Percentiles rank a stretch among this genome's conserved stretches.
Conservation (phyloP, 225 moss, liverwort and hornwort species). For the Ulota crispa region DNA sequence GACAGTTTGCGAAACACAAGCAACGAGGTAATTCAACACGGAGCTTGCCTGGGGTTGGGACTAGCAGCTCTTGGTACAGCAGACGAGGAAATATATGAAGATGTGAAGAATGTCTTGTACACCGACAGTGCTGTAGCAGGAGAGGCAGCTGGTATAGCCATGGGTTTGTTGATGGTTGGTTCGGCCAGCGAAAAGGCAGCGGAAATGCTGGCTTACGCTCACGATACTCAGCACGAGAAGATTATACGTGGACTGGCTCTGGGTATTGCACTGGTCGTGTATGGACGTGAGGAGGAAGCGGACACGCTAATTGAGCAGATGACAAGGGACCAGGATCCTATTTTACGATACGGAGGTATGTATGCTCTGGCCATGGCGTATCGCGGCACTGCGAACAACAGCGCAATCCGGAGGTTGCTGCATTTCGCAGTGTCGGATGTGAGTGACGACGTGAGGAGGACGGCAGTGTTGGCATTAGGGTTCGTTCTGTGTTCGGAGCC, state of each 20-base stretch:
- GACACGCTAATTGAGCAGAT: slow-evolving; percentile 91
- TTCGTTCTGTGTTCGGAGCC: slow-evolving; percentile 93
- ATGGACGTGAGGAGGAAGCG: slow-evolving; percentile 93
- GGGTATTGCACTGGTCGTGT: slow-evolving; percentile 83
- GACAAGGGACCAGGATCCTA: slow-evolving; percentile 92
- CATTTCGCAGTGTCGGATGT: slow-evolving; percentile 95
- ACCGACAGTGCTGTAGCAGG: slow-evolving; percentile 93
- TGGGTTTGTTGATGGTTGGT: slow-evolving; percentile 91
- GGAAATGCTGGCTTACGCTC: slow-evolving; percentile 95
- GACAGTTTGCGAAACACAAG: slow-evolving; percentile 80
- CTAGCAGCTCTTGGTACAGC: slow-evolving; percentile 90
- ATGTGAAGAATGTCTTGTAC: slow-evolving; percentile 76
- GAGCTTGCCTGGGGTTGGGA: slow-evolving; percentile 86
- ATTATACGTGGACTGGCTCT: slow-evolving; percentile 86
- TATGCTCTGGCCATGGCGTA: slow-evolving; percentile 90
- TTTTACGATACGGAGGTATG: slow-evolving; percentile 91
- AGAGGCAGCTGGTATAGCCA: slow-evolving; percentile 86
- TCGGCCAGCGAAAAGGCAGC: slow-evolving; percentile 81
- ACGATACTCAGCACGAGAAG: slow-evolving; percentile 93
- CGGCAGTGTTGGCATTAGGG: slow-evolving; percentile 87
- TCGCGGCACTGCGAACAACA: slow-evolving; percentile 89
- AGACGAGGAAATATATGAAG: slow-evolving; percentile 91
- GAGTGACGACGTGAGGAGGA: slow-evolving; percentile 86
- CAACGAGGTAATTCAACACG: slow-evolving; percentile 91
- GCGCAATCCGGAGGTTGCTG: slow-evolving; percentile 79